A percentile compares a stretch with the other conserved stretches of the same genome.
Conservation (phyloP, 1,284 basidiomycete species). For the Schizopora paradoxa region DNA sequence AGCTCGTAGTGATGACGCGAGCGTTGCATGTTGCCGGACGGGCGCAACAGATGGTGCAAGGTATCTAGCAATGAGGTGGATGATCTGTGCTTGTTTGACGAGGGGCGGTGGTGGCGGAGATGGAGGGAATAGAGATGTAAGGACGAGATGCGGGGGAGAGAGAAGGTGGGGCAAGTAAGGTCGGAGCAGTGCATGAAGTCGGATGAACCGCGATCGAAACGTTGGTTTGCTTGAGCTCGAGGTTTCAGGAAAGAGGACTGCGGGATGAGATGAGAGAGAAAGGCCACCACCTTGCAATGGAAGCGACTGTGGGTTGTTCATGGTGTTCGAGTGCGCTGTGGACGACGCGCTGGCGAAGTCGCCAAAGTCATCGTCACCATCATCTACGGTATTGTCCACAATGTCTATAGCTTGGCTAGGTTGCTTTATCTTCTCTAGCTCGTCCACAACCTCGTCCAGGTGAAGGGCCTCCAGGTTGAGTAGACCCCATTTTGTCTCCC, state of each 20-base stretch:
- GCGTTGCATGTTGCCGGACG: constrained; percentile 6
- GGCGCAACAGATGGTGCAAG: constrained; percentile 46
- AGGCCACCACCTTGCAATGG: constrained; percentile 55
- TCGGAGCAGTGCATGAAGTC: constrained; percentile 61
- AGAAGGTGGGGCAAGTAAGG: constrained; percentile 48
- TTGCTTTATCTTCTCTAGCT: constrained; percentile 42
- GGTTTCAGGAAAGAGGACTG: constrained; percentile 5
- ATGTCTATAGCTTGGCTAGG: constrained; percentile 8
- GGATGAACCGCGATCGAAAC: constrained; percentile 50
- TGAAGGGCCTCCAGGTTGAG: constrained; percentile 44
- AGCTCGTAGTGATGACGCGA: constrained; percentile 61
- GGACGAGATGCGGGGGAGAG: constrained; percentile 48
- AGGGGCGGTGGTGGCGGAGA: constrained; percentile 36
- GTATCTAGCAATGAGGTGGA: constrained; percentile 70
- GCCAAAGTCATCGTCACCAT: constrained; percentile 82
- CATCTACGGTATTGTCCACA: constrained; percentile 32
- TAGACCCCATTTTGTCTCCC: constrained; percentile 66
- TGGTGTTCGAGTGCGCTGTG: constrained; percentile 30
- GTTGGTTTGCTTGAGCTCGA: constrained; percentile 26
- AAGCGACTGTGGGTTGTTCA: constrained; percentile 38
- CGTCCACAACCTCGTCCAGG: constrained; percentile 51
- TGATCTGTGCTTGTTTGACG: constrained; percentile 49
- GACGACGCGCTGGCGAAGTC: constrained; percentile 61
- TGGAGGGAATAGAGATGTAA: constrained; percentile 50
- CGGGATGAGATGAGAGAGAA: constrained; percentile 13